A percentile compares a stretch with the other conserved stretches of the same genome.
Conservation (phyloP, 2,329 filamentous ascomycete species). For the Nemania diffusa region DNA sequence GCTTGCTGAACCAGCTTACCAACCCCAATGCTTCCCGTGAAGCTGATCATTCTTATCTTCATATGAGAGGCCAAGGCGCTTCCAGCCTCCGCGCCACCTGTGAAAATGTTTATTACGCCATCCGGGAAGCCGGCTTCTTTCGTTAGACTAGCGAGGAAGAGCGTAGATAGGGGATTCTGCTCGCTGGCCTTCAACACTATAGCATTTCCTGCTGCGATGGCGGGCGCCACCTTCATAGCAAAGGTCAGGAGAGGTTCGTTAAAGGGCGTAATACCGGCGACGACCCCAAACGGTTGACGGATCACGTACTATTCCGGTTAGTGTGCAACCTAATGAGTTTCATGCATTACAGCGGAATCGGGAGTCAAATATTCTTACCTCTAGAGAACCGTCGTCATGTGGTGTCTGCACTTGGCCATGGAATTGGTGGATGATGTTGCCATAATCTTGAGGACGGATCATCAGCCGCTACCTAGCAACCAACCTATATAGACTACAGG, state of each 20-base stretch:
- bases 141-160: conserved; percentile 72
- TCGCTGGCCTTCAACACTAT: conserved; percentile 72
- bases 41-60: conserved; percentile 77
- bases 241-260: conserved; percentile 83
- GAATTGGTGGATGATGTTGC: conserved; percentile 34
- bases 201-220: conserved; percentile 72
- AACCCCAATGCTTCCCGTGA: conserved; percentile 78
- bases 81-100: conserved; percentile 73
- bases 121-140: conserved; percentile 80
- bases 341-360: neutral
- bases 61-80: conserved; percentile 73
- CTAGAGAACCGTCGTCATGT: conserved; percentile 31
- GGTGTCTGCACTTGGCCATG: conserved; percentile 33
- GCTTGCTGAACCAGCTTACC: conserved; percentile 79
- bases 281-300: conserved; percentile 79
- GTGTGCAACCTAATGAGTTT: neutral
- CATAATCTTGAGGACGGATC: conserved; percentile 20
- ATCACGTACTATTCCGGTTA: conserved; percentile 35
- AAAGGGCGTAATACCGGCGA: conserved; percentile 82
- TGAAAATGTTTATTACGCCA: conserved; percentile 61
- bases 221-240: conserved; percentile 79
- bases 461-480: neutral
- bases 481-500: neutral
- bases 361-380: conserved; percentile 13
- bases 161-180: conserved; percentile 70